Percentiles rank a stretch among this genome's conserved stretches.
Conservation (phyloP, 164 flowering plant species). For the Vitis labrusca region DNA sequence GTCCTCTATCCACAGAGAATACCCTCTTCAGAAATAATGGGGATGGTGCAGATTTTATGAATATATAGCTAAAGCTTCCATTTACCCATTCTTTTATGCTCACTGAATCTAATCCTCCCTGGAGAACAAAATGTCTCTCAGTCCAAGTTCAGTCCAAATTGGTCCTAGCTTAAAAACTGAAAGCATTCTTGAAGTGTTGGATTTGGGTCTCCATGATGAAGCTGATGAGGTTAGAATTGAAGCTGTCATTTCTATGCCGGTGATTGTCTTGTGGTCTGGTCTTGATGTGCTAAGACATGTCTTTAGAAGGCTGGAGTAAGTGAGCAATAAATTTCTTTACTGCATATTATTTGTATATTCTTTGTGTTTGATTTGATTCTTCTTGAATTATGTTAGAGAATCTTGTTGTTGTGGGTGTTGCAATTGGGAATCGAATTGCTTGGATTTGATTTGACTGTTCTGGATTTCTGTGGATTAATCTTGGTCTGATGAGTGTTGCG, state of each 20-base stretch:
- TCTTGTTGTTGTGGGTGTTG: too few relatives aligned
- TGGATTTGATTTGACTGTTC: too few relatives aligned
- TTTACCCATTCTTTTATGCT: slow-evolving; percentile 55
- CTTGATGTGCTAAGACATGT: slow-evolving; percentile 37
- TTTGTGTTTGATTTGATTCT: too few relatives aligned
- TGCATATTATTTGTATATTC: too few relatives aligned
- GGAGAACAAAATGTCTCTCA: slow-evolving; percentile 65
- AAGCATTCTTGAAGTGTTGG: slow-evolving; percentile 57
- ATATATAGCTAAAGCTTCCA: slow-evolving; percentile 63
- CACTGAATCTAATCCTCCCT: slow-evolving; percentile 36
- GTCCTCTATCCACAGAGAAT: slow-evolving; percentile 35
- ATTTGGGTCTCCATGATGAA: slow-evolving; percentile 75
- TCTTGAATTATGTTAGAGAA: too few relatives aligned
- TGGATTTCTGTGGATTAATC: too few relatives aligned
- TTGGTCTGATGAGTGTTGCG: too few relatives aligned
- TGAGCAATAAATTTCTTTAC: slow-evolving; percentile 13
- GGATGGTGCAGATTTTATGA: slow-evolving; percentile 29
- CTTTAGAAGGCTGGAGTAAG: slow-evolving; percentile 73
- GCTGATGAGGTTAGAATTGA: slow-evolving; percentile 77
- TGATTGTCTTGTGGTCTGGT: slow-evolving; percentile 65
- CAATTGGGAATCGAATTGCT: too few relatives aligned
- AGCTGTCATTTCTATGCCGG: slow-evolving; percentile 72
- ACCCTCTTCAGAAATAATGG: slow-evolving; percentile 27
- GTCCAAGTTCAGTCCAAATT: slow-evolving; percentile 56
- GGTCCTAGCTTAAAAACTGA: slow-evolving; percentile 31